These are phyloP conservation scores for Solanum aculeatissimum DNA, from an alignment of 305 asterid genomes.

Conservation along the genomic window DNA sequence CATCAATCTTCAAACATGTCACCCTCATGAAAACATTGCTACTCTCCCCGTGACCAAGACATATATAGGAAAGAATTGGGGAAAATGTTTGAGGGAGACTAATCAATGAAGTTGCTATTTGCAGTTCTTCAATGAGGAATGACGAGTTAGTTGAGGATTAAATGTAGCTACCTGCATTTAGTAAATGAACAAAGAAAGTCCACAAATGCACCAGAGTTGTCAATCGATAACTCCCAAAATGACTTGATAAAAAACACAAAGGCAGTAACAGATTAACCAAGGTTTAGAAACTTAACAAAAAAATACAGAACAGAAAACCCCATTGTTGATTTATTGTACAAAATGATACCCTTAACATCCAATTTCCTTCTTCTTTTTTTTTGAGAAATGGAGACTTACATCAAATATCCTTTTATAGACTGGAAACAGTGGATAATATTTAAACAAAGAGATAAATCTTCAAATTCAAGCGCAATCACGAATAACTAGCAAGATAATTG, in stretches of 20 bases:
- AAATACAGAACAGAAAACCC: neutral
- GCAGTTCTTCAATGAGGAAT: neutral
- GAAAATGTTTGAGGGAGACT: neutral
- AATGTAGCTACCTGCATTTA: neutral
- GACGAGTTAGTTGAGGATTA: neutral
- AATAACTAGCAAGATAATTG: neutral
- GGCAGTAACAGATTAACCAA: neutral
- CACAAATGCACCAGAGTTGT: neutral
- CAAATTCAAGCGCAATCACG: neutral
- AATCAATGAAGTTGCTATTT: neutral
- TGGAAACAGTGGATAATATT: neutral
- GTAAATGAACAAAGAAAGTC: neutral
- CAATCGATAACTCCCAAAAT: neutral
- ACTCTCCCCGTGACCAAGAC: neutral
- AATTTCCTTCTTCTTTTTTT: too few species aligned
- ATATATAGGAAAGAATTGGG: neutral
- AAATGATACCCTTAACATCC: neutral
- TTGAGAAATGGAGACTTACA: too few species aligned
- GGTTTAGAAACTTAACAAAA: neutral
- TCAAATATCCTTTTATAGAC: neutral
- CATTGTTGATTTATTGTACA: neutral
- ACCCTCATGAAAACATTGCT: neutral
- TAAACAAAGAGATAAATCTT: neutral
- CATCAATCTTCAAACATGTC: neutral
- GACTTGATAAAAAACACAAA: neutral